Evolutionary conservation across 2,329 filamentous ascomycete species (phyloP).

Genomic region (Falciphora oryzae): DNA sequence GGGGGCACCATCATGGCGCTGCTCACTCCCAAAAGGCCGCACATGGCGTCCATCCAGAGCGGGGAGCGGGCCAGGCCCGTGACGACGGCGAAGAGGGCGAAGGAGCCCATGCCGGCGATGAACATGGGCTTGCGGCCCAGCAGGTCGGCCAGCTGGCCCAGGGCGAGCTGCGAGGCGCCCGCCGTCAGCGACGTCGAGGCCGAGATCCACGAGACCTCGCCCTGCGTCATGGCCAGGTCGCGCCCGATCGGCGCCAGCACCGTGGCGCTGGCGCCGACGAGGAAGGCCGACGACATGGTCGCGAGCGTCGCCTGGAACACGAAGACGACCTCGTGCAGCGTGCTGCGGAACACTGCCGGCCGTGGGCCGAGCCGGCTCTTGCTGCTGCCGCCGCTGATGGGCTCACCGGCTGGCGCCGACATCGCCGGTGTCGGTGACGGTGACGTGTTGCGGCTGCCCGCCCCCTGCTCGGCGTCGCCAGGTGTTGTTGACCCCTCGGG

Average conservation of each 20-base stretch:
- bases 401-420: not conserved
- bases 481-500: not conserved
- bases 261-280: slow-evolving; percentile 53
- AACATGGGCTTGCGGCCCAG: slow-evolving; percentile 60
- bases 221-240: slow-evolving; percentile 57
- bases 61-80: slow-evolving; percentile 55
- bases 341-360: slow-evolving; percentile 56
- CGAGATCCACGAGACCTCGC: slow-evolving; percentile 62
- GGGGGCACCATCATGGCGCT: slow-evolving; percentile 58
- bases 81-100: slow-evolving; percentile 49
- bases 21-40: slow-evolving; percentile 58
- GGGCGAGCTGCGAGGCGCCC: slow-evolving; percentile 60
- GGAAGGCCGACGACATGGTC: slow-evolving; percentile 56
- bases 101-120: slow-evolving; percentile 52
- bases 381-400: not conserved
- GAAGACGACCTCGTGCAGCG: slow-evolving; percentile 58
- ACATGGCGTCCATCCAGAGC: slow-evolving; percentile 56
- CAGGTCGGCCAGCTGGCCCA: slow-evolving; percentile 60
- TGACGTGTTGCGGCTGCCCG: not conserved
- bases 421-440: not conserved
- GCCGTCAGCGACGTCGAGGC: slow-evolving; percentile 58
- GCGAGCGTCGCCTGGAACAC: slow-evolving; percentile 62
- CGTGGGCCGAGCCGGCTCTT: slow-evolving; percentile 27
- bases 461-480: not conserved
- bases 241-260: slow-evolving; percentile 55